Conservation (phyloP, 1,139 yeast genomes). For the Suhomyces anneliseae region DNA sequence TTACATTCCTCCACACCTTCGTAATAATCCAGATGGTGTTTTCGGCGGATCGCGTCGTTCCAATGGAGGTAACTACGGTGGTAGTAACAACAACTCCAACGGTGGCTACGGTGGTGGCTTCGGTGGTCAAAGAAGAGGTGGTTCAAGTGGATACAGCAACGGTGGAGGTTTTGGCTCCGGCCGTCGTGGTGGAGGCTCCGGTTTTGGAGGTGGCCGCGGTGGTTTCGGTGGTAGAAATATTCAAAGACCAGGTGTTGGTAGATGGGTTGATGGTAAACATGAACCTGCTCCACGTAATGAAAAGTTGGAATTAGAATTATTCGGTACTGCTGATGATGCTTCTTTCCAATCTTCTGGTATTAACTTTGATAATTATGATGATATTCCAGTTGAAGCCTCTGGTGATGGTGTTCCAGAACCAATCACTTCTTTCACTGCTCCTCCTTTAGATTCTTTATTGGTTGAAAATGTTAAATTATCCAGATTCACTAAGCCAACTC, state of each 20-base stretch:
- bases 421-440: constrained; percentile 80
- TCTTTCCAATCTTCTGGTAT: constrained; percentile 91
- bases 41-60: constrained; percentile 17
- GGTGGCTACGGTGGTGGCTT: constrained; percentile 20
- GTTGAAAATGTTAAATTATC: constrained; percentile 86
- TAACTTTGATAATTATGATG: constrained; percentile 97
- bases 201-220: constrained; percentile 24
- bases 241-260: constrained; percentile 55
- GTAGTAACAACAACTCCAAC: not conserved
- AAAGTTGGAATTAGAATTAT: constrained; percentile 73
- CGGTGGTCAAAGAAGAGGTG: constrained; percentile 18
- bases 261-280: constrained; percentile 87
- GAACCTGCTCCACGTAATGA: constrained; percentile 76
- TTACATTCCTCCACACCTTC: constrained; percentile 74
- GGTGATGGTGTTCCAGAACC: constrained; percentile 97
- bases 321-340: constrained; percentile 84
- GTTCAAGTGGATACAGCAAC: constrained; percentile 10
- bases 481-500: constrained; percentile 94
- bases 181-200: constrained; percentile 35
- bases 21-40: constrained; percentile 25
- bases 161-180: constrained; percentile 22
- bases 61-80: constrained; percentile 20
- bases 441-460: constrained; percentile 86
- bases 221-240: constrained; percentile 29
- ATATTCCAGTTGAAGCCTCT: constrained; percentile 96